Conservation (phyloP, 2,329 filamentous ascomycete species). For the Trichophyton equinum region DNA sequence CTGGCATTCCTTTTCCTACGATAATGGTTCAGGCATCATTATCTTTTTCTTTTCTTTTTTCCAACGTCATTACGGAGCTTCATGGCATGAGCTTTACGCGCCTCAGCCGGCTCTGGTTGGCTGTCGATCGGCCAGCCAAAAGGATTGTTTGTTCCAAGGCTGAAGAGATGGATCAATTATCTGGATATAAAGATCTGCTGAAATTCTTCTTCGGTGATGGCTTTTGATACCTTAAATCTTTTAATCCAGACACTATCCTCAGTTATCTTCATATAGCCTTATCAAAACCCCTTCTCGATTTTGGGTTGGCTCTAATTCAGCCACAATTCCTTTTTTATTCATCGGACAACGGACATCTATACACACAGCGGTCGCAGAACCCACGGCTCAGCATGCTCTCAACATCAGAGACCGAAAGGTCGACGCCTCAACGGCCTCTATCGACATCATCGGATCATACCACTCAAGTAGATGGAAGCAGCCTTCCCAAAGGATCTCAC, state of each 20-base stretch:
- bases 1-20: neutral
- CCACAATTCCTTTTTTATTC: neutral
- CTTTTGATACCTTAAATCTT: neutral
- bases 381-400: neutral
- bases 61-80: neutral
- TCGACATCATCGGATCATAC: slow-evolving; percentile 7
- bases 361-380: neutral
- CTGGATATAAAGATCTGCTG: neutral
- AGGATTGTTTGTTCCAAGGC: neutral
- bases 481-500: neutral
- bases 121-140: neutral
- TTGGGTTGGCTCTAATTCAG: neutral
- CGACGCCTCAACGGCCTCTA: neutral
- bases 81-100: neutral
- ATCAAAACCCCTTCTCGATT: neutral
- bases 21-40: neutral
- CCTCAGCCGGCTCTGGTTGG: neutral
- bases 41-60: neutral
- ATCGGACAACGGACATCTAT: no score
- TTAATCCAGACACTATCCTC: neutral
- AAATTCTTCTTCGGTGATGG: neutral
- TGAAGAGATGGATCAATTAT: neutral
- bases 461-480: slow-evolving; percentile 1
- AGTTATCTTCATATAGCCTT: neutral
- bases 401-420: neutral